Base-by-base conservation (phyloP, 2,329 filamentous ascomycete species). In the Trichoderma citrinoviride region DNA sequence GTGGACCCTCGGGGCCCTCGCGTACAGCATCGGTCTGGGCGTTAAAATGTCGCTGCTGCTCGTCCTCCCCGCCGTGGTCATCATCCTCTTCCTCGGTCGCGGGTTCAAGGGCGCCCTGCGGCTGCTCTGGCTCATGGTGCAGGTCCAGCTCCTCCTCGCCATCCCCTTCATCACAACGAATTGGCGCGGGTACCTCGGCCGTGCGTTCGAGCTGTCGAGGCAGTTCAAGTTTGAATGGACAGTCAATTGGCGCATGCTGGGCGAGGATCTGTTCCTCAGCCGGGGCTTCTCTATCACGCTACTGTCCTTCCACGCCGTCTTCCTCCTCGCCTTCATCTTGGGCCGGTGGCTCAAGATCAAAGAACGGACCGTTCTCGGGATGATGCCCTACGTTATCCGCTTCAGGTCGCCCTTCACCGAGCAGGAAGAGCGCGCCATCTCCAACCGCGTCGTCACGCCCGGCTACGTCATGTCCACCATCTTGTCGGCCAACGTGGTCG, bases 161-260 rank as follows among this genome's bases (percentile, higher is more conserved):
- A 72, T 81, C 49, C 92, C 93, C 0, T 98, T 97, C 77, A 75
- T 91, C 23, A 75, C 82, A 10, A 80, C 79, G 46, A 90, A 92
- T 70, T 77, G 87, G 21, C 77, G 78, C 66, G 91, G 89, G 29
- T 99, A 99, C 75, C 74, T 96, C 19, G 85, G 86, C 53, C 84
- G 90, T 68, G 93, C 95, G 0, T 99, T 99, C 74, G 93, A 99
- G 79, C 84, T 99, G 65, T 93, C 91, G 53, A 85, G 95, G 62
- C 87, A 92, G 71, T 99, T 99, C 79, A 83, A 97, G 71, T 98
- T 94, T 82, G 93, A 94, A 78, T 99, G 95, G 95, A 99, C 95
- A 0, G 95, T 99, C 70, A 99, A 99, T 77, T 99, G 95, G 95
- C 88, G 93, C 61, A 98, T 98, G 75, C 79, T 97, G n/a, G 89